Conservation (phyloP, 345 rosid genomes). For the Hirschfeldia incana region DNA sequence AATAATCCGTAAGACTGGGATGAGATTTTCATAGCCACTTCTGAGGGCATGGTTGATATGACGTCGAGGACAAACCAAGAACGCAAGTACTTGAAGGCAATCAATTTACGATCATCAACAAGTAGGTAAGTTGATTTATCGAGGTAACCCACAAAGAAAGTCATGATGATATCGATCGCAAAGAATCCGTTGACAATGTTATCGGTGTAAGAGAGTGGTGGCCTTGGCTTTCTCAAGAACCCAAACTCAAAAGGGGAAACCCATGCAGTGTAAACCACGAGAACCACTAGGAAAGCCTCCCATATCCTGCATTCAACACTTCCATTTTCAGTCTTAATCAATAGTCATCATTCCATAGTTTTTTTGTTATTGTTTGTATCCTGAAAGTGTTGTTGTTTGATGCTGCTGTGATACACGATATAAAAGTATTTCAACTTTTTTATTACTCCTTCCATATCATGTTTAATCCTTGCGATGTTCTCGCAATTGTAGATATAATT, state of each 20-base stretch:
- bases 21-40: slow-evolving; percentile 59
- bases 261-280: slow-evolving; percentile 91
- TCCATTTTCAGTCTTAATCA: background rate
- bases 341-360: background rate
- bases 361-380: background rate
- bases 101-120: slow-evolving; percentile 63
- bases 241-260: slow-evolving; percentile 93
- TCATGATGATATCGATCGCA: slow-evolving; percentile 72
- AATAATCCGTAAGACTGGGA: slow-evolving; percentile 69
- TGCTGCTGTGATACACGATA: background rate
- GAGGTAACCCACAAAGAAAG: slow-evolving; percentile 86
- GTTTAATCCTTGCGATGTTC: too few species aligned
- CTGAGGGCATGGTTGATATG: slow-evolving; percentile 77
- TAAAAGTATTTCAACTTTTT: background rate
- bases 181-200: slow-evolving; percentile 89
- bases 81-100: slow-evolving; percentile 74
- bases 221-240: slow-evolving; percentile 56
- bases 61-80: slow-evolving; percentile 83
- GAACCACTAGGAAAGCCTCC: slow-evolving; percentile 71
- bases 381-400: background rate
- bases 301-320: slow-evolving; percentile 59
- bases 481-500: too few species aligned
- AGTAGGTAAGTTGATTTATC: slow-evolving; percentile 70
- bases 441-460: background rate
- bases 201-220: slow-evolving; percentile 63